Evolutionary conservation across 2,329 filamentous ascomycete species (phyloP), one percentile per base, ranked within the genome.

Genomic region (Aspergillus pseudoviridinutans): DNA sequence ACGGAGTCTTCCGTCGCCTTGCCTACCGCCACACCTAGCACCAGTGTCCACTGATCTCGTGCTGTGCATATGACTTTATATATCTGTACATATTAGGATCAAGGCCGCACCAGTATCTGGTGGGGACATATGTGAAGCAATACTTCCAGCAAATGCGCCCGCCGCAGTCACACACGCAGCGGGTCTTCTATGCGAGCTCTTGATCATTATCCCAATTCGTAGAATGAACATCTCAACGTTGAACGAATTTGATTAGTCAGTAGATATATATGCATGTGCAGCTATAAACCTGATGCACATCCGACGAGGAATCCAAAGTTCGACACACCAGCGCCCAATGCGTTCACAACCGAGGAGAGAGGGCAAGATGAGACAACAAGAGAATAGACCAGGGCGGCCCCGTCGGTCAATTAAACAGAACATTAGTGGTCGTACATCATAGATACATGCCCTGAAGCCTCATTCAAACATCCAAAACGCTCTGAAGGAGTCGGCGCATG

Each of bases 1-100:
- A 77, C 78, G 4, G 74, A 82, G 63, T 62, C 68, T 5, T 75
- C 64, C 54, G 71, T 76, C 46, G 64, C 74, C 6, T 59, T 76
- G 61, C 69, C 74, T 4, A 56, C 63, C 3, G 22, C 56, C 7
- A 64, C 64, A 27, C 46, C 61, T n/a, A 57, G 61, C 42, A 46
- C 42, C 12, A 47, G 28, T 9, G 47, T 20, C 44, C 10, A 27
- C 22, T 38, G 47, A 44, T 22, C 28, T 4, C 5, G 10, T 41
- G 32, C 20, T 54, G 27, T 51, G 24, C 12, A 17, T 49, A 14
- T 24, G 17, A 20, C 24, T 28, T 17, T 25, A 3, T 41, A 24
- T 22, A 47, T 14, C 53, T 42, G 24, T 52, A 17, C 24, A 50
- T 29, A 12, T 38, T 20, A 41, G 17, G 17, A 52, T 42, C 14